Evolutionary conservation across 805 yeast species (phyloP).

Genomic region (Ogataea populi-albae): DNA sequence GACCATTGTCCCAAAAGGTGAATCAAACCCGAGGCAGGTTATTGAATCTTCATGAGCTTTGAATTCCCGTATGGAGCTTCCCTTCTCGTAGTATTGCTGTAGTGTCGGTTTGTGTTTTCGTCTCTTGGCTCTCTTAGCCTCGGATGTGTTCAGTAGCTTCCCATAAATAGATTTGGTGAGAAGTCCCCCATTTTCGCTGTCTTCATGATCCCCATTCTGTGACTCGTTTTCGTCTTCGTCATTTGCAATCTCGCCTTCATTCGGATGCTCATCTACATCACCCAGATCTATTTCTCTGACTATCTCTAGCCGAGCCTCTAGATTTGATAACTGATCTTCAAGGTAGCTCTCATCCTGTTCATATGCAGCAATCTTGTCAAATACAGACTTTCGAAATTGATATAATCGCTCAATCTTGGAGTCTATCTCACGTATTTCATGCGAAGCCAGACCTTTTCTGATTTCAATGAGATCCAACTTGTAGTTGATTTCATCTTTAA

Average conservation of each 20-base stretch:
- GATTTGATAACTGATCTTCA: conserved; percentile 45
- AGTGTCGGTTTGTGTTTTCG: conserved; percentile 59
- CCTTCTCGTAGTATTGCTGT: conserved; percentile 62
- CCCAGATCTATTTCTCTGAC: conserved; percentile 37
- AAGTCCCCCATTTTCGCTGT: conserved; percentile 27
- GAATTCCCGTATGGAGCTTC: conserved; percentile 49
- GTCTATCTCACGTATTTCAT: conserved; percentile 65
- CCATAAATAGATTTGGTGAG: conserved; percentile 45
- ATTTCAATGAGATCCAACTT: conserved; percentile 56
- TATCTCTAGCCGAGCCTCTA: conserved; percentile 42
- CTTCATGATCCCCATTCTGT: conserved; percentile 12
- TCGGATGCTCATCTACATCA: conserved; percentile 22
- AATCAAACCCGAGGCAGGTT: conserved; percentile 62
- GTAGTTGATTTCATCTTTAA: conserved; percentile 40
- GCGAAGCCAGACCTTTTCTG: conserved; percentile 60
- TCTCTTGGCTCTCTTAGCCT: conserved; percentile 17
- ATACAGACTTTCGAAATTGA: conserved; percentile 48
- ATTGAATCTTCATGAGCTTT: conserved; percentile 53
- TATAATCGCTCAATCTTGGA: conserved; percentile 50
- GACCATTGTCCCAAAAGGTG: conserved; percentile 73
- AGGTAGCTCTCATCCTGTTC: conserved; percentile 60
- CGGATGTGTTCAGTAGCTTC: conserved; percentile 37
- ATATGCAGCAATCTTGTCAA: conserved; percentile 55
- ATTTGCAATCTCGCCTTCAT: conserved; percentile 11
- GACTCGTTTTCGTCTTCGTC: conserved; percentile 18